A percentile compares a stretch with the other conserved stretches of the same genome.
phyloP scores from a whole-genome alignment of 495 filamentous ascomycete species.

The Terfezia claveryi region DNA sequence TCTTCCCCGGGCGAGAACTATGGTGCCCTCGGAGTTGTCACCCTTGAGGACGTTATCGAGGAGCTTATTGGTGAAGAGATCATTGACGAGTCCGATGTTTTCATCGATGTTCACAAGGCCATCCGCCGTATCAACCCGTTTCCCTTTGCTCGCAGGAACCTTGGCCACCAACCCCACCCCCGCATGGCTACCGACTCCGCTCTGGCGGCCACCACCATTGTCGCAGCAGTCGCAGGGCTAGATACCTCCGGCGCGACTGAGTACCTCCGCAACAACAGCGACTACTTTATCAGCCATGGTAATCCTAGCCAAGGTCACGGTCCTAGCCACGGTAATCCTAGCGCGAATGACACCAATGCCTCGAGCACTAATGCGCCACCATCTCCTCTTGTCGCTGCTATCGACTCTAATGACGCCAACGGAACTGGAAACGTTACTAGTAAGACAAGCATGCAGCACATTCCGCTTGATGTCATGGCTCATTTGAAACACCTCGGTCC shows the following conservation, averaged over 20 bases:
- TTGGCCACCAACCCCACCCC: conserved; percentile 13
- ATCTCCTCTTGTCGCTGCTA: neutral
- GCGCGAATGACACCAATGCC: conserved; percentile 6
- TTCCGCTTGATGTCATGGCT: conserved; percentile 45
- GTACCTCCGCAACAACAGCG: neutral
- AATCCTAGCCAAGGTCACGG: conserved; percentile 6
- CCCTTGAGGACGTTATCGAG: conserved; percentile 92
- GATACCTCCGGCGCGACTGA: conserved; percentile 8
- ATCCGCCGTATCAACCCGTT: conserved; percentile 59
- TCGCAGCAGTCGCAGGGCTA: conserved; percentile 24
- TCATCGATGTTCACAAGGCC: conserved; percentile 89
- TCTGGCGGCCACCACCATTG: conserved; percentile 35
- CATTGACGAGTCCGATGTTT: conserved; percentile 83
- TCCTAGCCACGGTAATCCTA: conserved; percentile 8
- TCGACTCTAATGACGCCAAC: conserved; percentile 4
- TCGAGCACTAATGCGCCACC: neutral
- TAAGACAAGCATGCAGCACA: conserved; percentile 6
- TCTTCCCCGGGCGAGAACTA: conserved; percentile 70
- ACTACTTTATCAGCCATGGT: neutral
- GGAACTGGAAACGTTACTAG: conserved; percentile 1
- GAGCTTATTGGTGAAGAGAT: conserved; percentile 80
- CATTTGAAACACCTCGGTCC: conserved; percentile 83
- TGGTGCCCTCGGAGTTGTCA: conserved; percentile 81
- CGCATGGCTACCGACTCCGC: conserved; percentile 24
- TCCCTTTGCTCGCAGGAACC: conserved; percentile 21